Conservation (phyloP, 108 stramenopile species). For the Cafeteria roenbergensis region DNA sequence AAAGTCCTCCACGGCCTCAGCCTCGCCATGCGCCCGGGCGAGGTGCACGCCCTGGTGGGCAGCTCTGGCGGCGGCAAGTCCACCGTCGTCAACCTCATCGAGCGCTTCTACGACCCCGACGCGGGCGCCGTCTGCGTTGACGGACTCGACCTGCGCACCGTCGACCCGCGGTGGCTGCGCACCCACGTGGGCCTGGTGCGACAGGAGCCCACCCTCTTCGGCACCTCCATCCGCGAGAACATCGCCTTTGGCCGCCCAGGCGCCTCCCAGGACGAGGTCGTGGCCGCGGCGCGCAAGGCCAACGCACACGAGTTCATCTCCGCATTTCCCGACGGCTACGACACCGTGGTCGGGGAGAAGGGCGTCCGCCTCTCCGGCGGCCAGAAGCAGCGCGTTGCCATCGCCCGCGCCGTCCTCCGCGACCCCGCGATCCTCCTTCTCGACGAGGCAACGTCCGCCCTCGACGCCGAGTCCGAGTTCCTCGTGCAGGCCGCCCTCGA, state of each 20-base stretch:
- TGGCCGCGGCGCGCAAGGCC: constrained; percentile 42
- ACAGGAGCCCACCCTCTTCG: constrained; percentile 64
- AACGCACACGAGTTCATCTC: constrained; percentile 51
- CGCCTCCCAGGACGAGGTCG: constrained; percentile 45
- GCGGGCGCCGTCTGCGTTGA: constrained; percentile 41
- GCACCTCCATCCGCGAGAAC: constrained; percentile 57
- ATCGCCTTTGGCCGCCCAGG: constrained; percentile 45
- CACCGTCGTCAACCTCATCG: constrained; percentile 53
- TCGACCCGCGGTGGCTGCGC: constrained; percentile 18
- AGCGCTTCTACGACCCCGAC: constrained; percentile 58
- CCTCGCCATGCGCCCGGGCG: constrained; percentile 44
- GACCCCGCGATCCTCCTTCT: constrained; percentile 60
- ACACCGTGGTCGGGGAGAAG: constrained; percentile 67
- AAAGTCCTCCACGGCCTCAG: constrained; percentile 26
- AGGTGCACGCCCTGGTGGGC: constrained; percentile 64
- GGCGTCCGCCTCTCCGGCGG: constrained; percentile 76
- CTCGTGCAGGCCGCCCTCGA: constrained; percentile 70
- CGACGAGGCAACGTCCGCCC: constrained; percentile 67
- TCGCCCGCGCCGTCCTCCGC: constrained; percentile 76
- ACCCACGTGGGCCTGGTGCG: constrained; percentile 50
- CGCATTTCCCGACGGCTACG: constrained; percentile 53
- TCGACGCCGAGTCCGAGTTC: constrained; percentile 64
- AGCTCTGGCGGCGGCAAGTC: constrained; percentile 57
- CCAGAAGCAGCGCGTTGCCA: constrained; percentile 75
- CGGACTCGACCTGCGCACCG: constrained; percentile 31